These are phyloP conservation scores for Xylaria sp. DNA, from an alignment of 2,329 filamentous ascomycete genomes.

Conservation along the genomic window DNA sequence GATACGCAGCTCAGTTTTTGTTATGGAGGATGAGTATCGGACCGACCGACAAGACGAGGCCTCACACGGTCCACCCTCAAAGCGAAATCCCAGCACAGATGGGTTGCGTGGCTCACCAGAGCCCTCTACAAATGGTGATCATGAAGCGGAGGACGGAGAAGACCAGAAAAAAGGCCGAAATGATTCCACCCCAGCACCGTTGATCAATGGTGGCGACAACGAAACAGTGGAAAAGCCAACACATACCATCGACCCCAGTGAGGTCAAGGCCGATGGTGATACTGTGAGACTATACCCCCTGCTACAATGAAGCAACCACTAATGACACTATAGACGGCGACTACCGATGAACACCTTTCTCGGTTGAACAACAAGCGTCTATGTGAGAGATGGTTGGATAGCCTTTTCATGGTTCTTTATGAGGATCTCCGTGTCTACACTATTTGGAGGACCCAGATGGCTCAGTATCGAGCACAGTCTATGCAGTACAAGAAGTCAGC, in stretches of 20 bases:
- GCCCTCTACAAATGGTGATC: slow-evolving; percentile 61
- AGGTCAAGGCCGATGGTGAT: slow-evolving; percentile 74
- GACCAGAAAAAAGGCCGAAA: slow-evolving; percentile 49
- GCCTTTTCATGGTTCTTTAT: slow-evolving; percentile 98
- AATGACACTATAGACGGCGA: slow-evolving; percentile 61
- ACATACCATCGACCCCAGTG: slow-evolving; percentile 79
- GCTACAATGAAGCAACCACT: slow-evolving; percentile 26
- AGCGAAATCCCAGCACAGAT: slow-evolving; percentile 82
- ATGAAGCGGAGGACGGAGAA: slow-evolving; percentile 50
- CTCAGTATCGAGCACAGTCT: slow-evolving; percentile 91
- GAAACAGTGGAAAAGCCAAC: slow-evolving; percentile 77
- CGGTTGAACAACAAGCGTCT: slow-evolving; percentile 97
- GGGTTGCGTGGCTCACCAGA: slow-evolving; percentile 78
- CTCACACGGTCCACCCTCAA: slow-evolving; percentile 57
- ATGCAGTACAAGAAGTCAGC: slow-evolving; percentile 96
- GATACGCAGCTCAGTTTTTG: slow-evolving; percentile 95
- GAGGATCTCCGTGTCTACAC: slow-evolving; percentile 98
- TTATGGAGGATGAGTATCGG: slow-evolving; percentile 99
- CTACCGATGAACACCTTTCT: slow-evolving; percentile 78
- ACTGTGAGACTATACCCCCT: slow-evolving; percentile 30
- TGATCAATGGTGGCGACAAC: slow-evolving; percentile 54
- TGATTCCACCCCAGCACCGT: slow-evolving; percentile 49
- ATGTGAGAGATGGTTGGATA: slow-evolving; percentile 97
- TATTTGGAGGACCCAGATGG: slow-evolving; percentile 98
- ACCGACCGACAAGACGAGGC: slow-evolving; percentile 79